Evolutionary conservation across 768 basidiomycete genomes (phyloP).

Genomic region (Rhodotorula babjevae): DNA sequence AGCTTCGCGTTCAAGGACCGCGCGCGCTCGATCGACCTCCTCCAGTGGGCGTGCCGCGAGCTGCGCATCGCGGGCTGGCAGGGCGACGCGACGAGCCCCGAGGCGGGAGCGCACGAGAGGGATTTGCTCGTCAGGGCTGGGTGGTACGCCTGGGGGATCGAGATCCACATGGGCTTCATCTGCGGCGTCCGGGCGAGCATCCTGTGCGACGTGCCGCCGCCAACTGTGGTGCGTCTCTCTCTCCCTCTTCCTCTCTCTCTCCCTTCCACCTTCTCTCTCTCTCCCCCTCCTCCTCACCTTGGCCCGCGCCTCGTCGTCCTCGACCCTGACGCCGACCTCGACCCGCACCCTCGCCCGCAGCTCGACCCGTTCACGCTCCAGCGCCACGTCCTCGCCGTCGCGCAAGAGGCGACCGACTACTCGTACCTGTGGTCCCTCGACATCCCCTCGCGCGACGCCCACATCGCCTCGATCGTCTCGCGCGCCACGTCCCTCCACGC

Average conservation of each 20-base stretch:
- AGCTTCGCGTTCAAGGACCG: constrained; percentile 7
- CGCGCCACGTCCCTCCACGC: constrained; percentile 49
- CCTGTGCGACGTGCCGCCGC: neutral
- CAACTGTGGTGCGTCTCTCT: neutral
- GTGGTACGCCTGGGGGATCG: constrained; percentile 8
- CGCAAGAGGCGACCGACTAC: constrained; percentile 48
- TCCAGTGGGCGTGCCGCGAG: constrained; percentile 13
- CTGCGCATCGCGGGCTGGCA: neutral
- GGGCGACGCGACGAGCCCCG: neutral
- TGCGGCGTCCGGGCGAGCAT: constrained; percentile 1
- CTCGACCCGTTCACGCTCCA: neutral
- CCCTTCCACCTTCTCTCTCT: too few relatives aligned
- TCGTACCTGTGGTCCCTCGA: constrained; percentile 1
- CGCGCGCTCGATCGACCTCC: neutral
- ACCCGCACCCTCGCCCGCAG: neutral
- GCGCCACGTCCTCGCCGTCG: constrained; percentile 48
- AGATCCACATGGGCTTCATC: constrained; percentile 19
- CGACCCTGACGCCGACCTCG: neutral
- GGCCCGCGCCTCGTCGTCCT: too few relatives aligned
- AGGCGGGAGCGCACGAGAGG: neutral
- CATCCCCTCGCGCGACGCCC: constrained; percentile 50
- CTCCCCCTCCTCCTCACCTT: too few relatives aligned
- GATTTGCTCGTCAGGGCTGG: constrained; percentile 2
- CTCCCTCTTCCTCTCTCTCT: too few relatives aligned
- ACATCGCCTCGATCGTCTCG: constrained; percentile 57